Evolutionary conservation across 2,329 filamentous ascomycete species (phyloP).

Genomic region (Colletotrichum caudatum): DNA sequence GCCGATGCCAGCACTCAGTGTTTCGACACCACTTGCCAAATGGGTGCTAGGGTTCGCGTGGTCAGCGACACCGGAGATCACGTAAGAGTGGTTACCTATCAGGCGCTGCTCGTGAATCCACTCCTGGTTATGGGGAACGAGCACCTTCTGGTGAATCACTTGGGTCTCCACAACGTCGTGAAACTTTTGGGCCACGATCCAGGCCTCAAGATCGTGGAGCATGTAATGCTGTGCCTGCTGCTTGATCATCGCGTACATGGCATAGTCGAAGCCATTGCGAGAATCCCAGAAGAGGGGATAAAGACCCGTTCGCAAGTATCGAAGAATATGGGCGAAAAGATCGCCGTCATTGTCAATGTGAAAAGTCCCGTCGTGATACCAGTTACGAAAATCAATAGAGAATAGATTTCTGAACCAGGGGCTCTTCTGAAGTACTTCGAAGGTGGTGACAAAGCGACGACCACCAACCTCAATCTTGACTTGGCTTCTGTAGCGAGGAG

Average conservation of each 20-base stretch:
- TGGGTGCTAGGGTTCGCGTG: not conserved
- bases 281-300: constrained; percentile 52
- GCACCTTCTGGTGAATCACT: constrained; percentile 27
- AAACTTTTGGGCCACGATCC: constrained; percentile 44
- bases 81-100: constrained; percentile 12
- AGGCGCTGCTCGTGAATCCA: constrained; percentile 14
- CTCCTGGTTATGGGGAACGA: constrained; percentile 3
- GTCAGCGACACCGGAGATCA: constrained; percentile 18
- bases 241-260: constrained; percentile 50
- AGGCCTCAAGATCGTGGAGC: constrained; percentile 45
- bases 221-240: constrained; percentile 52
- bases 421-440: constrained; percentile 33
- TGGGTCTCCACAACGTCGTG: constrained; percentile 41
- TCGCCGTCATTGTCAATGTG: constrained; percentile 53
- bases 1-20: not conserved
- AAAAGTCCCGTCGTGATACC: constrained; percentile 19
- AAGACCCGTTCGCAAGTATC: constrained; percentile 50
- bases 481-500: constrained; percentile 17
- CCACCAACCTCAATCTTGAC: constrained; percentile 42
- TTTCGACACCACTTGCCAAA: not conserved
- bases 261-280: constrained; percentile 49
- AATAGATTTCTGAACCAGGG: constrained; percentile 33
- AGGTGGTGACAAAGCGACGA: constrained; percentile 39
- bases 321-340: constrained; percentile 52
- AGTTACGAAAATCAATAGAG: constrained; percentile 31